phyloP scores from a whole-genome alignment of 768 basidiomycete species.

The Phaeotremella skinneri region DNA sequence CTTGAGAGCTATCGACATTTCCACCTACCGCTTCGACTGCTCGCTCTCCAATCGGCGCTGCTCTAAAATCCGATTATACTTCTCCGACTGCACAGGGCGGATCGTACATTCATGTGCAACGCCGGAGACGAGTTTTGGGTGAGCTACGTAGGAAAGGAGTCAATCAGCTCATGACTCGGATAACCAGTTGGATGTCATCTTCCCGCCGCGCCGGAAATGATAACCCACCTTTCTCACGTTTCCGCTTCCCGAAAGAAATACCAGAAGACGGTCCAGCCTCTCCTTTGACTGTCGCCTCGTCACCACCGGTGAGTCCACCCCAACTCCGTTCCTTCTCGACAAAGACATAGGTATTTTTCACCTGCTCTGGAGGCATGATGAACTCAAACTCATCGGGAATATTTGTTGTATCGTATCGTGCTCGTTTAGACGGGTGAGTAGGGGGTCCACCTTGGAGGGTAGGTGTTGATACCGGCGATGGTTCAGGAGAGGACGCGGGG shows the following conservation, averaged over 20 bases:
- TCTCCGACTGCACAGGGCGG: slow-evolving; percentile 26
- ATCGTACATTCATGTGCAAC: slow-evolving; percentile 42
- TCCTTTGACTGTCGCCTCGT: background rate
- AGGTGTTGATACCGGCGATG: background rate
- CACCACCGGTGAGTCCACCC: slow-evolving; percentile 11
- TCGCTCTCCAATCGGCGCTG: slow-evolving; percentile 33
- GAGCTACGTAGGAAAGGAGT: slow-evolving; percentile 22
- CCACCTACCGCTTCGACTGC: slow-evolving; percentile 30
- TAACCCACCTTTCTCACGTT: slow-evolving; percentile 18
- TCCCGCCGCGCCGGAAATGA: background rate
- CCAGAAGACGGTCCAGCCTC: background rate
- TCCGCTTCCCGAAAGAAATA: slow-evolving; percentile 22
- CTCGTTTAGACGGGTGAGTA: slow-evolving; percentile 8
- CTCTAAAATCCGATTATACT: slow-evolving; percentile 32
- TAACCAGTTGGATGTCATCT: background rate
- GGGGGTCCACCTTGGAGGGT: slow-evolving; percentile 22
- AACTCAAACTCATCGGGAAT: slow-evolving; percentile 73
- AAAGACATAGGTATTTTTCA: slow-evolving; percentile 53
- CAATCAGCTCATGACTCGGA: background rate
- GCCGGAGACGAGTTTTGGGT: slow-evolving; percentile 32
- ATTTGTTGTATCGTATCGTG: slow-evolving; percentile 30
- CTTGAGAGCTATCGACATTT: background rate
- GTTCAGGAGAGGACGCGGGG: slow-evolving; percentile 14
- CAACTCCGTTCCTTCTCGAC: slow-evolving; percentile 33
- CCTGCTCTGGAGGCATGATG: slow-evolving; percentile 78